These are phyloP conservation scores for Coemansia sp. DNA, from an alignment of 192 early-diverging fungal genomes.

Conservation along the genomic window DNA sequence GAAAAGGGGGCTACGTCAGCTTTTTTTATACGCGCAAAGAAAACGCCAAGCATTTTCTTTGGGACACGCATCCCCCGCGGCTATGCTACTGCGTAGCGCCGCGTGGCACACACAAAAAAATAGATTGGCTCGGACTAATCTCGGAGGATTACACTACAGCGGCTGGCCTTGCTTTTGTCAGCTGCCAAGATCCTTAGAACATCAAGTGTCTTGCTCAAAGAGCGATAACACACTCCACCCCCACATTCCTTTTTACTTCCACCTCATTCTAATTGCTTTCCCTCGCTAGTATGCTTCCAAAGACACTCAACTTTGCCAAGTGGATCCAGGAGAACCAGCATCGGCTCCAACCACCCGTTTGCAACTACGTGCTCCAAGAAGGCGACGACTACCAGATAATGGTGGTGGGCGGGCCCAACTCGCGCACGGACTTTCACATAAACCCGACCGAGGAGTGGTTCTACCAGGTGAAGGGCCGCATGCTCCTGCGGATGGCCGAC, in stretches of 20 bases:
- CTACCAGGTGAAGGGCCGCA: constrained; percentile 89
- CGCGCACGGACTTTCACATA: constrained; percentile 94
- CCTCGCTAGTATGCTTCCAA: constrained; percentile 47
- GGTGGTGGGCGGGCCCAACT: constrained; percentile 93
- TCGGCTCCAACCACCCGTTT: constrained; percentile 89
- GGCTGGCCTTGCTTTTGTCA: not conserved
- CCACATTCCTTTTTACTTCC: not conserved
- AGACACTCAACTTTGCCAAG: constrained; percentile 86
- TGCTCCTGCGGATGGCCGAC: constrained; percentile 90
- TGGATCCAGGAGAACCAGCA: constrained; percentile 85
- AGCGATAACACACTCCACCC: too few species aligned
- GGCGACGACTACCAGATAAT: constrained; percentile 86
- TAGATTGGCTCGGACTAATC: not conserved
- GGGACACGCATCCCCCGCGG: not conserved
- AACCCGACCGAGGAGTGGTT: constrained; percentile 99
- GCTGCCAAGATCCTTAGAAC: not conserved
- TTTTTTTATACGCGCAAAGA: not conserved
- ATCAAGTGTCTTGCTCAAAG: too few species aligned
- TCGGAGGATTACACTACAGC: not conserved
- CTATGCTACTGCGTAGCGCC: not conserved
- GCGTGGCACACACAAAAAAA: not conserved
- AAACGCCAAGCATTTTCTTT: not conserved
- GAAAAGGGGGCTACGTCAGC: not conserved
- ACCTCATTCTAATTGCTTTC: not conserved
- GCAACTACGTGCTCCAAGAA: constrained; percentile 87